Evolutionary conservation across 2,329 filamentous ascomycete species (phyloP).

Genomic region (Akanthomyces uredinophilus): DNA sequence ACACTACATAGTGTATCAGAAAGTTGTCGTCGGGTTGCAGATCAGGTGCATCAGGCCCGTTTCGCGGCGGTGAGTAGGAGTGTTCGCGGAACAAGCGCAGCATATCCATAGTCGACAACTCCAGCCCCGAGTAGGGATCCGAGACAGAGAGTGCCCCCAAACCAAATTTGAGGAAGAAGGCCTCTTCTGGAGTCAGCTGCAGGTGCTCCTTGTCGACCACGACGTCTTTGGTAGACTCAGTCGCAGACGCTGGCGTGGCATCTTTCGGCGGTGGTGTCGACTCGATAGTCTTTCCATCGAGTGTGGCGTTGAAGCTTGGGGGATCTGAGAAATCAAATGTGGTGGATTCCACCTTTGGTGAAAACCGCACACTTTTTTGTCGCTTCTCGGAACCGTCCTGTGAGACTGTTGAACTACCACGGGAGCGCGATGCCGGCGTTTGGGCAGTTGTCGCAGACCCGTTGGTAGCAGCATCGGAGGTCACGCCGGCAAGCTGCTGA

Average conservation of each 20-base stretch:
- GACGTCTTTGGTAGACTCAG: background rate
- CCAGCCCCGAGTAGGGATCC: conserved; percentile 39
- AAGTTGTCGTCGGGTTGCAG: conserved; percentile 77
- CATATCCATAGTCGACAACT: conserved; percentile 51
- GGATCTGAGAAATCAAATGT: conserved; percentile 52
- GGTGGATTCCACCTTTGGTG: conserved; percentile 59
- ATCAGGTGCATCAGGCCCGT: conserved; percentile 28
- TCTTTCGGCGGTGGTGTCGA: conserved; percentile 21
- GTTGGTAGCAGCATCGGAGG: background rate
- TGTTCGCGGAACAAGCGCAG: conserved; percentile 62
- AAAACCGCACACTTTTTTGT: conserved; percentile 66
- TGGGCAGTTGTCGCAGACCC: background rate
- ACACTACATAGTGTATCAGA: conserved; percentile 79
- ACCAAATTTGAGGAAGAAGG: conserved; percentile 81
- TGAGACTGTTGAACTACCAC: conserved; percentile 4
- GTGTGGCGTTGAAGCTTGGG: conserved; percentile 39
- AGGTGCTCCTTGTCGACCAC: conserved; percentile 68
- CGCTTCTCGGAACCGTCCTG: conserved; percentile 29
- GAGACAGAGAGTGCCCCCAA: conserved; percentile 67
- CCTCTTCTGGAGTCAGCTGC: conserved; percentile 86
- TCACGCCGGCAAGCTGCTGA: conserved; percentile 11
- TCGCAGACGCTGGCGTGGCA: conserved; percentile 14
- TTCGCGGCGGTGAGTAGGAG: conserved; percentile 62
- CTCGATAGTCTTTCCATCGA: conserved; percentile 1
- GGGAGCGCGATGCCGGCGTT: conserved; percentile 5